phyloP scores from a whole-genome alignment of 148 eudicot genomes.

The Salicornia ramosissima region DNA sequence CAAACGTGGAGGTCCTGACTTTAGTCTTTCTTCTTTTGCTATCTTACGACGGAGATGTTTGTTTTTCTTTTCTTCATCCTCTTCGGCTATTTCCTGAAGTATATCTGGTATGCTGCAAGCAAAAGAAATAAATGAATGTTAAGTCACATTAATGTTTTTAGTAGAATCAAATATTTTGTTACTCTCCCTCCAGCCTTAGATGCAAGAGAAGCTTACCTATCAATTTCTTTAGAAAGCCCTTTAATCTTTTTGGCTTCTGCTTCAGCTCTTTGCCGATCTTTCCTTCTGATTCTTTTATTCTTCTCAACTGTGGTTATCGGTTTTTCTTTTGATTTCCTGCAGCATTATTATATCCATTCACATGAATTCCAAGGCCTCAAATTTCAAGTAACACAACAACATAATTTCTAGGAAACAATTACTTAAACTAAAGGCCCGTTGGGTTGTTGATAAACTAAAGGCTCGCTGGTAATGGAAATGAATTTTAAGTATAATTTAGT shows the following conservation, averaged over 20 bases:
- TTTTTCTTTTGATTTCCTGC: constrained; percentile 51
- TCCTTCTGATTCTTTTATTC: constrained; percentile 63
- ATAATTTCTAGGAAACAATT: too few relatives aligned
- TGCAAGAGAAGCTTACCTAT: constrained; percentile 40
- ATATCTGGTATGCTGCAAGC: constrained; percentile 62
- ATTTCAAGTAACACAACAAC: background rate
- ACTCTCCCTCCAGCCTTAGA: background rate
- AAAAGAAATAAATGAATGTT: constrained; percentile 15
- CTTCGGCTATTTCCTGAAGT: constrained; percentile 69
- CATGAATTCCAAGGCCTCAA: background rate
- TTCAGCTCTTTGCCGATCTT: constrained; percentile 54
- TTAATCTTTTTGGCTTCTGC: constrained; percentile 49
- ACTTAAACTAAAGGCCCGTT: too few relatives aligned
- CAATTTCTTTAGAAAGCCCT: constrained; percentile 70
- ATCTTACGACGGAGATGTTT: constrained; percentile 59
- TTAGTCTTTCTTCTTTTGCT: constrained; percentile 72
- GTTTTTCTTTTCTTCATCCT: constrained; percentile 76
- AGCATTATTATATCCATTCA: constrained; percentile 8
- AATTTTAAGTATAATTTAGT: too few relatives aligned
- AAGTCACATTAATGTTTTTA: background rate
- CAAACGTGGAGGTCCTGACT: constrained; percentile 71
- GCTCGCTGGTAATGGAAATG: too few relatives aligned
- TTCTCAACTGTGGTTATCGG: constrained; percentile 63
- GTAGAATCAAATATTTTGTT: background rate
- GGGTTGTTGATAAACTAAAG: too few relatives aligned